These are phyloP conservation scores for Prunus yedoensis DNA, from an alignment of 331 rosid species.

Conservation along the genomic window DNA sequence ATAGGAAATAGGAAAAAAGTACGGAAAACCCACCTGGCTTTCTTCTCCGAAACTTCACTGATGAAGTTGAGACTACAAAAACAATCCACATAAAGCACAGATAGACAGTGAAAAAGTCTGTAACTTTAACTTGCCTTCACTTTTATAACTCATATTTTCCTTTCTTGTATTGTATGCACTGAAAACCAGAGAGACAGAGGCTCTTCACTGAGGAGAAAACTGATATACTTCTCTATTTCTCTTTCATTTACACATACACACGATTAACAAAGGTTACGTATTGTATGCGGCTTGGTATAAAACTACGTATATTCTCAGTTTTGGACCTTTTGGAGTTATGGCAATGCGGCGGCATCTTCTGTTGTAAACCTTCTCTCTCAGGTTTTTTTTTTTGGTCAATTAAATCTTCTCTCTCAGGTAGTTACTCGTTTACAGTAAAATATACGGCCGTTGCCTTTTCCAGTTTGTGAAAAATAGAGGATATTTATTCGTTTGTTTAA, in stretches of 20 bases:
- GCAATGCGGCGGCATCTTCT: neutral
- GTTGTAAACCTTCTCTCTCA: too few species aligned
- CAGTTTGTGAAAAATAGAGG: neutral
- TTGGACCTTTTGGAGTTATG: neutral
- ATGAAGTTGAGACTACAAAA: constrained; percentile 6
- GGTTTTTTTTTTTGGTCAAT: too few species aligned
- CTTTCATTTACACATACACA: constrained; percentile 23
- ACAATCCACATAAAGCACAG: constrained; percentile 38
- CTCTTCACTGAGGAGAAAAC: constrained; percentile 35
- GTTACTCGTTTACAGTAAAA: too few species aligned
- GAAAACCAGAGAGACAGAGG: constrained; percentile 56
- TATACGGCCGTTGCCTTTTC: neutral
- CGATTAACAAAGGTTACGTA: constrained; percentile 41
- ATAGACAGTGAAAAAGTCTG: constrained; percentile 27
- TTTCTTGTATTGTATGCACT: constrained; percentile 31
- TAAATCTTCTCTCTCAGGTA: too few species aligned
- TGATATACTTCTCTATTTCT: constrained; percentile 39
- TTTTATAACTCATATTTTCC: constrained; percentile 7
- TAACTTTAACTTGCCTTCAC: constrained; percentile 14
- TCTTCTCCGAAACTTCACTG: constrained; percentile 16
- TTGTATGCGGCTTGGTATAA: constrained; percentile 24
- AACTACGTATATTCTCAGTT: constrained; percentile 27
- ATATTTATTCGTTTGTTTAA: too few species aligned
- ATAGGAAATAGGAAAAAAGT: neutral
- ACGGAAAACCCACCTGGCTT: constrained; percentile 41